Evolutionary conservation across 169 alveolate genomes (phyloP).

Genomic region (Eimeria praecox): DNA sequence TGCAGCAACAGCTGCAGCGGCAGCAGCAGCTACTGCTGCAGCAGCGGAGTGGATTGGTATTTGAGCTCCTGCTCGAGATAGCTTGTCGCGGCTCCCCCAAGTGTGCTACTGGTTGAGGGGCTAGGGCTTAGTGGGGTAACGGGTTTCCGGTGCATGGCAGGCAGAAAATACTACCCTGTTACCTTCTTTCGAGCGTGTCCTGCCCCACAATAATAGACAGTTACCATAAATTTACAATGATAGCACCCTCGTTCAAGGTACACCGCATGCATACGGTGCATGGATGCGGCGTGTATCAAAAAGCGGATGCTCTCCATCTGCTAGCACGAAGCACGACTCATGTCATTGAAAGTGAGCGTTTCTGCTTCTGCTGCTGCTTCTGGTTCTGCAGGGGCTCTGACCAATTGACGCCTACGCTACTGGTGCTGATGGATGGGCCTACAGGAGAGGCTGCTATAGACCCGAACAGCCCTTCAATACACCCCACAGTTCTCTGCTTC

Average conservation of each 20-base stretch:
- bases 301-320: not conserved
- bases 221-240: not conserved
- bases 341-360: not conserved
- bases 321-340: not conserved
- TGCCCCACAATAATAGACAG: not conserved
- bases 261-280: not conserved
- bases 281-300: not conserved
- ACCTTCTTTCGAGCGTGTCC: not conserved
- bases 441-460: not conserved
- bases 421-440: not conserved
- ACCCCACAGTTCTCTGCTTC: constrained; percentile 8
- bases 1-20: not conserved
- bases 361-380: constrained; percentile 24
- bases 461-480: not conserved
- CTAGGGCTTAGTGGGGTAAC: not conserved
- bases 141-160: not conserved
- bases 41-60: constrained; percentile 32
- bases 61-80: constrained; percentile 23
- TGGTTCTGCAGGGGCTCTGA: constrained; percentile 20
- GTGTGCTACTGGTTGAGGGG: not conserved
- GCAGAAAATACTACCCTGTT: not conserved
- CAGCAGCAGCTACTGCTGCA: constrained; percentile 43
- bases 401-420: constrained; percentile 12
- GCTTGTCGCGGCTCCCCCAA: constrained; percentile 42
- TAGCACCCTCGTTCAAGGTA: not conserved